Base-by-base conservation (phyloP, 257 asterid genomes). In the Gentiana dahurica region DNA sequence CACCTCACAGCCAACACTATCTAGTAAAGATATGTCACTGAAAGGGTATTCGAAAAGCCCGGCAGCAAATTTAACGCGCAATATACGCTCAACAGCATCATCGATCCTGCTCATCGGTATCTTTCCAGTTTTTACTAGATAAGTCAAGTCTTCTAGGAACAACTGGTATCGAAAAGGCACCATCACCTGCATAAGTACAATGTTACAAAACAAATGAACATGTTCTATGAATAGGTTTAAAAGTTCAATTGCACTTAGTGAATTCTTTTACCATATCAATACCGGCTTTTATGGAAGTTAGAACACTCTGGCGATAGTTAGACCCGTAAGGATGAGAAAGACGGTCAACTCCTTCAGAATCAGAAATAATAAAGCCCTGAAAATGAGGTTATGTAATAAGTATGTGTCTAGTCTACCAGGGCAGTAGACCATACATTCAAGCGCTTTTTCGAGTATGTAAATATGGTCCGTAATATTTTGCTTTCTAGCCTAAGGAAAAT, bases 11-110 rank as follows among this genome's bases (percentile, higher is more conserved):
- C 84, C 74, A 63, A 82, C 94, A 38, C 59, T 69, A 65, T 57
- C 77, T 71, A 81, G 65, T 64, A 87, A 63, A 8, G 84, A 77
- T 64, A 68, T 67, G 58, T 87, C 83, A 37, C 81, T 75, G 52
- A 79, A 53, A 49, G 94, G 92, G 65, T 73, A 75, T 65, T 87
- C 96, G 57, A 87, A 87, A 55, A 82, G 77, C 72, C 96, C 94
- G 39, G 92, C 68, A 58, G 71, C 81, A 60, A 87, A 84, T 72
- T 87, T 87, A 58, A 87, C 92, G 69, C 96, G 78, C 66, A 87
- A 78, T 53, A 87, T 82, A 65, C 96, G 79, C 72, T 80, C 87
- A 56, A 84, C 94, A 44, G 96, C 94, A 63, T 87, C 96, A 53
- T 87, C 83, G 58, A 87, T 84, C 75, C 96, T 80, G 62, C 79